Conservation (phyloP, 768 basidiomycete genomes). For the Hygrophorus pudorinus region DNA sequence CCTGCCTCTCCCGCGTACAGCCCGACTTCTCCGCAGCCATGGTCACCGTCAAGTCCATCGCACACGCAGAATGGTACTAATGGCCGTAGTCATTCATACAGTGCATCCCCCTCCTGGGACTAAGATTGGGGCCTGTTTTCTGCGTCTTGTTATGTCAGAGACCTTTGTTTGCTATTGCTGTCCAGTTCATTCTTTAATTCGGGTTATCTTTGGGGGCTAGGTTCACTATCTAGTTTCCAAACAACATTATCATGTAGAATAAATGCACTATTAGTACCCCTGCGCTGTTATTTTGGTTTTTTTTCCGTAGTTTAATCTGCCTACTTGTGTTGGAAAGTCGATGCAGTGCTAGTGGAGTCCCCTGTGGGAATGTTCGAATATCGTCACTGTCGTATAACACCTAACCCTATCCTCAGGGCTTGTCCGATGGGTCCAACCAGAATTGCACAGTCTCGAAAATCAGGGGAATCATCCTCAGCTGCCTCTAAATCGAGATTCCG, state of each 20-base stretch:
- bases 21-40: slow-evolving; percentile 65
- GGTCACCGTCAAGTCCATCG: slow-evolving; percentile 76
- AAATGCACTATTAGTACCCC: too few species aligned
- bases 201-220: neutral
- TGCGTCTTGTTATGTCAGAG: too few species aligned
- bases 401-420: too few species aligned
- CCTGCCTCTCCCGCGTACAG: slow-evolving; percentile 83
- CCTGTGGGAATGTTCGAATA: too few species aligned
- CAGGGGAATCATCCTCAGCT: slow-evolving; percentile 4
- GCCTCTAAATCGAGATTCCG: slow-evolving; percentile 18
- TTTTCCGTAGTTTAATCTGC: neutral
- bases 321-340: too few species aligned
- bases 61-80: slow-evolving; percentile 31
- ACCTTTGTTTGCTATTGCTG: neutral
- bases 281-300: neutral
- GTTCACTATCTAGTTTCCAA: neutral
- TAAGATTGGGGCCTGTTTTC: slow-evolving; percentile 17
- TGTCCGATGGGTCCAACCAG: slow-evolving; percentile 14
- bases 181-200: neutral
- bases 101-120: slow-evolving; percentile 44
- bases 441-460: slow-evolving; percentile 1
- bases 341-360: too few species aligned
- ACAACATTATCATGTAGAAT: neutral
- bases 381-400: too few species aligned
- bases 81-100: slow-evolving; percentile 33